A percentile compares a stretch with the other conserved stretches of the same genome.
These are phyloP conservation scores for Sporothrix curviconia DNA, from an alignment of 2,329 filamentous ascomycete species.

Conservation along the genomic window DNA sequence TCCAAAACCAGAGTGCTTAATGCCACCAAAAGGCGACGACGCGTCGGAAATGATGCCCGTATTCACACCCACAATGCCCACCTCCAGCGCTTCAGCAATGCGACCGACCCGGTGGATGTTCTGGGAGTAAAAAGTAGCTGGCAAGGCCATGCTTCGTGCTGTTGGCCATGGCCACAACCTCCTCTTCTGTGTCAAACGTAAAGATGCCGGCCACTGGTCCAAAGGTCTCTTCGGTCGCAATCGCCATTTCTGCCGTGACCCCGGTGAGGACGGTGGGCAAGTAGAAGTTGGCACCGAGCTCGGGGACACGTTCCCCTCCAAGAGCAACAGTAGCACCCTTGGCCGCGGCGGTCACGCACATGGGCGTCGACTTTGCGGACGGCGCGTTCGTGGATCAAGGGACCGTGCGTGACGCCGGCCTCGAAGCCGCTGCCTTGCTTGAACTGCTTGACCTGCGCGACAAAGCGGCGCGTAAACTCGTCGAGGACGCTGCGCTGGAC, in stretches of 20 bases:
- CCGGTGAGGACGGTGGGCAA: conserved; percentile 63
- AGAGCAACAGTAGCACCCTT: conserved; percentile 23
- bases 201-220: conserved; percentile 18
- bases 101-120: conserved; percentile 30
- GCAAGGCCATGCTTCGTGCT: conserved; percentile 29
- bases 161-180: conserved; percentile 30
- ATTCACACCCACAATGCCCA: conserved; percentile 49
- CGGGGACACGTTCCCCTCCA: conserved; percentile 46
- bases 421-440: conserved; percentile 22
- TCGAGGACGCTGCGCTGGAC: conserved; percentile 57
- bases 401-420: conserved; percentile 29
- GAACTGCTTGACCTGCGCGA: conserved; percentile 11
- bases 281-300: conserved; percentile 61
- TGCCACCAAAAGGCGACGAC: neutral
- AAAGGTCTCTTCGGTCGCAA: conserved; percentile 21
- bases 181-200: conserved; percentile 27
- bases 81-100: conserved; percentile 46
- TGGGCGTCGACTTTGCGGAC: conserved; percentile 30
- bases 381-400: conserved; percentile 29
- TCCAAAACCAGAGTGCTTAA: neutral
- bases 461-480: conserved; percentile 45
- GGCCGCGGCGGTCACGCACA: conserved; percentile 16
- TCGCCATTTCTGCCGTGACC: conserved; percentile 21
- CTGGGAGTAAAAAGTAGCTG: conserved; percentile 25
- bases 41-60: neutral